Conservation (phyloP, 306 rosid genomes). For the Echinosophora koreensis region DNA sequence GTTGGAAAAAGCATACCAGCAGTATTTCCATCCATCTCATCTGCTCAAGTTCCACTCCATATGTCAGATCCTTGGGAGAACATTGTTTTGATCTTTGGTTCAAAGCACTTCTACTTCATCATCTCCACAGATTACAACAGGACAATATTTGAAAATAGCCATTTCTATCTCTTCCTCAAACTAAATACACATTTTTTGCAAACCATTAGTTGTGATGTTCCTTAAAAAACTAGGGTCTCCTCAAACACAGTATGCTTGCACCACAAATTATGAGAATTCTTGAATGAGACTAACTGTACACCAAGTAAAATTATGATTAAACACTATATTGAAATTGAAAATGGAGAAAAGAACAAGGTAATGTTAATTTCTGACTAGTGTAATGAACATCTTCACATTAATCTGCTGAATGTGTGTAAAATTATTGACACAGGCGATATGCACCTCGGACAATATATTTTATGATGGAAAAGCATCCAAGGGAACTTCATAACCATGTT, state of each 20-base stretch:
- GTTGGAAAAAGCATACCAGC: constrained; percentile 60
- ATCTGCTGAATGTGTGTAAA: constrained; percentile 20
- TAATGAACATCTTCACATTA: constrained; percentile 7
- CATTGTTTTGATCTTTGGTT: no score
- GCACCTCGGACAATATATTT: constrained; percentile 40
- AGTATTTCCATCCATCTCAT: constrained; percentile 90
- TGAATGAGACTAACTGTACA: neutral
- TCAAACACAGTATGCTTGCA: neutral
- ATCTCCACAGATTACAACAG: no score
- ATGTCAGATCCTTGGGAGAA: constrained; percentile 55
- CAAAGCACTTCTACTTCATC: no score
- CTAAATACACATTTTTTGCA: no score
- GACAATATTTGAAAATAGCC: no score
- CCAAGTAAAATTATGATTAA: neutral
- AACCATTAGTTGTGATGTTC: no score
- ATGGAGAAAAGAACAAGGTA: neutral
- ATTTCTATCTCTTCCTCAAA: no score
- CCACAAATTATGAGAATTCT: neutral
- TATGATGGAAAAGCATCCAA: constrained; percentile 52
- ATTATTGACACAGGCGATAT: constrained; percentile 35
- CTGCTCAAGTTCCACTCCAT: constrained; percentile 77
- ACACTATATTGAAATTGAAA: neutral
- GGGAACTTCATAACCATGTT: constrained; percentile 76
- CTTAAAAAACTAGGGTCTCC: no score
- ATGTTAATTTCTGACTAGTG: constrained; percentile 5